Conservation (phyloP, 371 early-diverging fungal genomes). For the Mucor irregularis region DNA sequence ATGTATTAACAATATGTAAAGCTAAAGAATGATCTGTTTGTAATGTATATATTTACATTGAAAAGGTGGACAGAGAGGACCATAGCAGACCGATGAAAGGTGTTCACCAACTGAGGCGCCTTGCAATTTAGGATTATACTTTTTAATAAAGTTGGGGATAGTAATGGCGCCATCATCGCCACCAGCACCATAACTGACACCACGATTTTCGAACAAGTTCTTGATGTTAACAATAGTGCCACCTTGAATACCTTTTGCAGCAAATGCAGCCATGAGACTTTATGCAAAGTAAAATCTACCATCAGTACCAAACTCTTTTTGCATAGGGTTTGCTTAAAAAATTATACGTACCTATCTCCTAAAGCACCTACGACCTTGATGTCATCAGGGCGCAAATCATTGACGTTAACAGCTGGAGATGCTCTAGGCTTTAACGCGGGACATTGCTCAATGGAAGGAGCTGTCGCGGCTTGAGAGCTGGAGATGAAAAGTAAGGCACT, state of each 20-base stretch:
- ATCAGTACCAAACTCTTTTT: too few relatives aligned
- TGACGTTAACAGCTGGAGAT: constrained; percentile 26
- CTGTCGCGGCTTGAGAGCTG: neutral
- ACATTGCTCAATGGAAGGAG: constrained; percentile 16
- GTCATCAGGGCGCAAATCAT: constrained; percentile 59
- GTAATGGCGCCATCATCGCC: constrained; percentile 44
- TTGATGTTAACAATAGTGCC: constrained; percentile 25
- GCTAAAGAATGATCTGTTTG: constrained; percentile 16
- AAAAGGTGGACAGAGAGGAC: constrained; percentile 12
- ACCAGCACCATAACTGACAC: constrained; percentile 53
- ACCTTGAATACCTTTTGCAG: constrained; percentile 42
- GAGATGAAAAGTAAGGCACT: neutral
- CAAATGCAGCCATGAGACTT: constrained; percentile 72
- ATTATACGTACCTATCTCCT: too few relatives aligned
- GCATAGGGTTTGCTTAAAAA: too few relatives aligned
- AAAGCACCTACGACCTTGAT: constrained; percentile 63
- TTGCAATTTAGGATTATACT: constrained; percentile 37
- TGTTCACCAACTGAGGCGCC: constrained; percentile 34
- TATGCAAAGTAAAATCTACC: constrained; percentile 16
- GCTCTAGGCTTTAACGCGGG: constrained; percentile 32
- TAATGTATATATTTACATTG: too few relatives aligned
- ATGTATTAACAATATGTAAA: too few relatives aligned
- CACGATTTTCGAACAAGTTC: constrained; percentile 43
- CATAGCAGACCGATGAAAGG: constrained; percentile 47
- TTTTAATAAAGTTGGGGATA: constrained; percentile 42